Evolutionary conservation across 1,139 yeast genomes (phyloP), one percentile per base, ranked within the genome.

Genomic region (Saccharomycopsis hybrid): DNA sequence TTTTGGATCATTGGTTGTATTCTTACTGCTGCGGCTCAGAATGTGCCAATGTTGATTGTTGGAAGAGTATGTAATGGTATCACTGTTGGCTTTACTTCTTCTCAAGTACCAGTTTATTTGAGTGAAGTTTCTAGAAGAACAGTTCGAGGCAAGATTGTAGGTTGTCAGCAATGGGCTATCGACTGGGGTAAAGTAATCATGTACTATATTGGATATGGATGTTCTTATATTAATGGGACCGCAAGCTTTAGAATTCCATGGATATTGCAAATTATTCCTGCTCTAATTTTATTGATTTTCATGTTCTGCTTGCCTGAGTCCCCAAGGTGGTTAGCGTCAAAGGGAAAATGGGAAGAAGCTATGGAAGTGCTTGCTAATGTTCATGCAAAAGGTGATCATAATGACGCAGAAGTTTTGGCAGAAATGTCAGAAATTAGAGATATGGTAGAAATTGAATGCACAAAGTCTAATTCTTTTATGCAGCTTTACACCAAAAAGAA

Each of bases 31-130:
- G 72, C 90, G 11, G 74, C 74, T 61, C 66, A 67, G 48, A 74
- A 63, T 7, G 67, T 82, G 52, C 85, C 82, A 33, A 92, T 84
- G 60, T 78, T 85, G 50, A 78, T 84, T 43, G 69, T 82, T 52
- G 95, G 90, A 18, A 76, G 95, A 67, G 79, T 83, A 53, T 67
- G 84, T 43, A 77, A 88, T n/a, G 95, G 95, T 56, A 55, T 82
- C 41, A 95, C 94, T 58, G 82, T 82, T 57, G 95, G 95, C 56
- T 63, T 82, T 63, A 82, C 80, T 61, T 85, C 92, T 27, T 84
- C 90, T 32, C 82, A 90, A 36, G 80, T 85, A 53, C 95, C 95
- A 13, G 81, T 82, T 56, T 84, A 86, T 81, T 87, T 85, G 65
- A 78, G 92, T 0, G 95, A 85, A 66, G 77, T 83, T 73, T 80